Base-by-base conservation (phyloP, 228 moss, liverwort and hornwort genomes). In the Sphagnum magellanicum region DNA sequence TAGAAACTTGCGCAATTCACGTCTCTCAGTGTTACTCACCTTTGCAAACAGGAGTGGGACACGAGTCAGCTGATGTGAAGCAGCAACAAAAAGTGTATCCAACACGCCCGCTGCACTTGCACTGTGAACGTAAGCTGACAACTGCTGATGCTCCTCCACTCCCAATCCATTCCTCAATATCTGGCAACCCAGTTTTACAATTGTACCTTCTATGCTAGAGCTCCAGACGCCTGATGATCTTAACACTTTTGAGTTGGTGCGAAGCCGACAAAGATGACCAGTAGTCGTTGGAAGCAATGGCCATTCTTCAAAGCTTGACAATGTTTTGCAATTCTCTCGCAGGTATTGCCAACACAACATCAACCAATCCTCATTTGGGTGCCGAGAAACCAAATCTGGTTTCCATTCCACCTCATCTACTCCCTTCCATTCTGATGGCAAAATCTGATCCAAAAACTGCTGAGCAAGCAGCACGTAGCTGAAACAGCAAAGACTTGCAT, bases 381-480 rank as follows among this genome's bases (percentile, higher is more conserved):
- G 88, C 62, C 84, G 84, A 49, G 80, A 66, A 70, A 79, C 73
- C 48, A 70, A 67, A 10, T 84, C 84, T 64, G 88, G 88, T 68
- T 77, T 88, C 93, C 90, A 90, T 68, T 86, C 86, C 68, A 90
- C 90, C 75, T 84, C 86, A 58, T 90, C 75, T 64, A 83, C 68
- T 48, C 72, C 73, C 67, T 81, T 83, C 93, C 90, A 90, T 50
- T 85, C 87, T 59, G 84, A 67, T 61, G 93, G 90, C 64, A 93
- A 74, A n/a, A 93, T 73, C 76, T 77, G 81, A 50, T 79, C 74
- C 50, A 90, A 66, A 32, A 32, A 32, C 52, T 77, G 77, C 49
- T 90, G 82, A 51, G 76, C 81, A 46, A 93, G 72, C 58, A 83
- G 74, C 48, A 68, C 76, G 61, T 84, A 90, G 61, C 74, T 69